Conservation (phyloP, 2,329 filamentous ascomycete species). For the Neobulgaria alba region DNA sequence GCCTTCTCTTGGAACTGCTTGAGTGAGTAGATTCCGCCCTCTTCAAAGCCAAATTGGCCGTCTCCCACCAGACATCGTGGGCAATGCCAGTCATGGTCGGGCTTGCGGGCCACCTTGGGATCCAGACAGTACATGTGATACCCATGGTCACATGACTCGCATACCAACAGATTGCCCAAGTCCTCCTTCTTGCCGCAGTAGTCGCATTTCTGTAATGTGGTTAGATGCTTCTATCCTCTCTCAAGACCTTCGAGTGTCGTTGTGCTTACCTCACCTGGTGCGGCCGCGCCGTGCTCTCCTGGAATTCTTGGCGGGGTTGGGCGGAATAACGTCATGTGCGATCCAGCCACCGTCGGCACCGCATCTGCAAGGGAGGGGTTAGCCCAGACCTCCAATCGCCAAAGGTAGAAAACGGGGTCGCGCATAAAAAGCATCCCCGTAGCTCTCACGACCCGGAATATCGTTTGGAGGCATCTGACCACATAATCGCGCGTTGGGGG, state of each 20-base stretch:
- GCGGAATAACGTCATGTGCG: conserved; percentile 91
- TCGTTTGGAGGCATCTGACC: no score
- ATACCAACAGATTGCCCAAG: conserved; percentile 60
- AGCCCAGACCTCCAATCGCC: conserved; percentile 22
- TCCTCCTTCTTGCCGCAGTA: conserved; percentile 76
- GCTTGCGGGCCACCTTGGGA: conserved; percentile 67
- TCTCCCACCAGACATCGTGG: conserved; percentile 91
- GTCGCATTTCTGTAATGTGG: conserved; percentile 63
- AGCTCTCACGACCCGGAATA: conserved; percentile 8
- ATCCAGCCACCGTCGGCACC: conserved; percentile 83
- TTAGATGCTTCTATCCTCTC: no score
- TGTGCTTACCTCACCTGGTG: conserved; percentile 46
- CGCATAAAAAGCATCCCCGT: conserved; percentile 17
- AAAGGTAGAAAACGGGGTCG: conserved; percentile 6
- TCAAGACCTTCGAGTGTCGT: conserved; percentile 36
- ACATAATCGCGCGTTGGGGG: no score
- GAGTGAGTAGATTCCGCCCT: conserved; percentile 90
- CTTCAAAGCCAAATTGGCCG: conserved; percentile 94
- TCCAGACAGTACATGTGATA: conserved; percentile 87
- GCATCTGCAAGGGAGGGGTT: conserved; percentile 40
- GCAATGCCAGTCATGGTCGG: conserved; percentile 91
- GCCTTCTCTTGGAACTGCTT: conserved; percentile 96
- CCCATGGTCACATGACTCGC: conserved; percentile 85
- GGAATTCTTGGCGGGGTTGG: conserved; percentile 64
- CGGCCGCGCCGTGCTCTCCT: conserved; percentile 34